Base-by-base conservation (phyloP, 2,329 filamentous ascomycete species). In the Raffaelea albimanens region DNA sequence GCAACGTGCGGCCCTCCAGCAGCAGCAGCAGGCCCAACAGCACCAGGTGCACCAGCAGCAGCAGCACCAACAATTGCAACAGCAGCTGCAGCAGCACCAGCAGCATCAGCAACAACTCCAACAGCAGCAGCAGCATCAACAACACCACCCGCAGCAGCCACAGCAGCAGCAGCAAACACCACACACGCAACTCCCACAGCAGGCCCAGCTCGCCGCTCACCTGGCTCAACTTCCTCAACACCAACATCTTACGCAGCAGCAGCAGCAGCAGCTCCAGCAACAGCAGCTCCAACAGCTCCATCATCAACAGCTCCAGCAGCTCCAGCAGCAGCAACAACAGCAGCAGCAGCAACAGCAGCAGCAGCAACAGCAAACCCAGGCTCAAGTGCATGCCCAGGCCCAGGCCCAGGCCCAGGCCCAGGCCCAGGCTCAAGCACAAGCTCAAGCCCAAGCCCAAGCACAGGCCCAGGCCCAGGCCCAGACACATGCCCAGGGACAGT, bases 21-120 rank as follows among this genome's bases (percentile, higher is more conserved):
- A 82, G 55, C 71, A 76, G 14, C 78, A 82, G 56, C 79, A 83
- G 56, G 71, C 76, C 13, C 47, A 43, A 10, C 48, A 48, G 20
- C 57, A 58, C 48, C 55, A 51, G 39, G 72, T 82, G 11, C 80
- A 85, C 56, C 77, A 81, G 56, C 73, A 82, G 9, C 79, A 84
- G 56, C 77, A 81, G 55, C 79, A 82, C 56, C 71, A 76, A 16
- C 25, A 29, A 29, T 13, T 29, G 7, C 25, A 29, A 29, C 25
- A 29, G 13, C 25, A 54, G 39, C 47, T 51, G 33, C 50, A 46
- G 33, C 50, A 49, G 20, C 49, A 51, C 20, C 23, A 42, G n/a
- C 29, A 38, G 29, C 39, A 42, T 3, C 31, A 25, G 21, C 33
- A 45, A 16, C 43, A 39, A 20, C 22, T 25, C 11, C 43, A 39